These are phyloP conservation scores for Albugo candida DNA, from an alignment of 352 stramenopile genomes.

Conservation along the genomic window DNA sequence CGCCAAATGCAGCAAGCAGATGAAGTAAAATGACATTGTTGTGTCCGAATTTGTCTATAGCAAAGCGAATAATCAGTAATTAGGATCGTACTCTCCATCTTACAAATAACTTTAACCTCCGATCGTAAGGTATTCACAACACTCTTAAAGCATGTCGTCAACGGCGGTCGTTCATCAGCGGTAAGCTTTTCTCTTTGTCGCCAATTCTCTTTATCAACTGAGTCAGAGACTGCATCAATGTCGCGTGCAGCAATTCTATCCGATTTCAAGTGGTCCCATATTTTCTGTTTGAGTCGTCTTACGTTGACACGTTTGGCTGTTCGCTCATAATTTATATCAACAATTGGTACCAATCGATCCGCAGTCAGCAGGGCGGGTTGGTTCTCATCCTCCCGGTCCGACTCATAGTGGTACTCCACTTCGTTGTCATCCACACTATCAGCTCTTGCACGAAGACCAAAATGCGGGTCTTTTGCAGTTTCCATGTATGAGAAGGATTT, in stretches of 20 bases:
- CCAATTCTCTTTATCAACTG: slow-evolving; percentile 3
- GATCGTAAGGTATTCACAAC: too few species aligned
- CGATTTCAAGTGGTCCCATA: slow-evolving; percentile 78
- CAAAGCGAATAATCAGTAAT: background rate
- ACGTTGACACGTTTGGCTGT: slow-evolving; percentile 95
- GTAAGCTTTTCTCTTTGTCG: slow-evolving; percentile 1
- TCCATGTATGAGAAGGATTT: too few species aligned
- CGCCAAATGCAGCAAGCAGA: slow-evolving; percentile 95
- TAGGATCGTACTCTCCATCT: background rate
- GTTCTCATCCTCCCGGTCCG: slow-evolving; percentile 3
- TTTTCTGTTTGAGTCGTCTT: slow-evolving; percentile 88
- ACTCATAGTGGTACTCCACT: slow-evolving; percentile 9
- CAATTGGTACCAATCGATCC: slow-evolving; percentile 87
- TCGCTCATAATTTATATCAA: slow-evolving; percentile 85
- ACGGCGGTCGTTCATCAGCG: slow-evolving; percentile 5
- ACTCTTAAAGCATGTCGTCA: too few species aligned
- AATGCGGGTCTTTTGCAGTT: background rate
- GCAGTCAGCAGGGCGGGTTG: slow-evolving; percentile 58
- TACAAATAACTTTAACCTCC: background rate
- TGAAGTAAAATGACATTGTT: slow-evolving; percentile 97
- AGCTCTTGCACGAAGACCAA: background rate
- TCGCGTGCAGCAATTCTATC: background rate
- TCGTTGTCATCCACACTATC: slow-evolving; percentile 9
- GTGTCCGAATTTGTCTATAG: slow-evolving; percentile 83
- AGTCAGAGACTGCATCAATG: background rate